phyloP scores from a whole-genome alignment of 2,329 filamentous ascomycete genomes.

The Exophiala bonariae region DNA sequence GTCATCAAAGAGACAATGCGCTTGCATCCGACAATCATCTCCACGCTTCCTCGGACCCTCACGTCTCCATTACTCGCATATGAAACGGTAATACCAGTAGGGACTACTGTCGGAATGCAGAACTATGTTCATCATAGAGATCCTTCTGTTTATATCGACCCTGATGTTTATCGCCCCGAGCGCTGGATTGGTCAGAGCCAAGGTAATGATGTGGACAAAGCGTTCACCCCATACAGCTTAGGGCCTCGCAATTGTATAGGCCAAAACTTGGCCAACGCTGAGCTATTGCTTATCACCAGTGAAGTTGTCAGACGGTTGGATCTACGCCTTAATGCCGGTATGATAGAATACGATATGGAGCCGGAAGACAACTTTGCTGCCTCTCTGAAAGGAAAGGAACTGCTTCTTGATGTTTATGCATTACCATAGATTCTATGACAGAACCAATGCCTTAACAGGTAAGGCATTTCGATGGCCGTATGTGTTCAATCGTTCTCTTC shows the following conservation, averaged over 20 bases:
- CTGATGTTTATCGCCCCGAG: constrained; percentile 26
- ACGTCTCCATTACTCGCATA: constrained; percentile 18
- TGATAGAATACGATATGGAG: constrained; percentile 28
- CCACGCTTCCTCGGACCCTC: constrained; percentile 21
- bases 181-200: constrained; percentile 31
- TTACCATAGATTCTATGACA: too few species aligned
- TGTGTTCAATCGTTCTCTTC: too few species aligned
- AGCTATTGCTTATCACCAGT: constrained; percentile 30
- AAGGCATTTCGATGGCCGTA: too few species aligned
- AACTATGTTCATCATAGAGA: constrained; percentile 24
- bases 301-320: constrained; percentile 27
- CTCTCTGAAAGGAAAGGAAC: constrained; percentile 2
- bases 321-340: constrained; percentile 24
- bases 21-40: constrained; percentile 28
- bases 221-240: constrained; percentile 22
- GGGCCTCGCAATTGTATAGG: constrained; percentile 36
- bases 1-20: constrained; percentile 28
- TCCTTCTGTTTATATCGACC: constrained; percentile 17
- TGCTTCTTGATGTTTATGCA: constrained; percentile 3
- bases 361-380: constrained; percentile 22
- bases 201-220: constrained; percentile 5
- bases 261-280: constrained; percentile 16
- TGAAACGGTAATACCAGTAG: constrained; percentile 22
- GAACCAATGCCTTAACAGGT: too few species aligned
- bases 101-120: constrained; percentile 22